These are phyloP conservation scores for Neoboletus magnificus DNA, from an alignment of 768 basidiomycete species.

Conservation along the genomic window DNA sequence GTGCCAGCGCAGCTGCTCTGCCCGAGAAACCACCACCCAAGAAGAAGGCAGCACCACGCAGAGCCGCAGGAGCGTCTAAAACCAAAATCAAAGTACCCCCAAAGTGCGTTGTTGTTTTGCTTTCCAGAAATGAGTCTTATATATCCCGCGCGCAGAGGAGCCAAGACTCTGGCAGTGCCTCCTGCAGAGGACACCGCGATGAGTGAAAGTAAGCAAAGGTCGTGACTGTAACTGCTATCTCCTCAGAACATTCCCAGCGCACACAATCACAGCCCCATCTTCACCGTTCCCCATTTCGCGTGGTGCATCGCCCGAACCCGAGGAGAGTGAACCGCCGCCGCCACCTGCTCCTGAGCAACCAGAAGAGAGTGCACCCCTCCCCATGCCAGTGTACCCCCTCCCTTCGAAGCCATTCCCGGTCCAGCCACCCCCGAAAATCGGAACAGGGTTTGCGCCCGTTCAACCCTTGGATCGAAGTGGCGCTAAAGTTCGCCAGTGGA, in stretches of 20 bases:
- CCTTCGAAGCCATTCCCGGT: constrained; percentile 84
- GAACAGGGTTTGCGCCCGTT: constrained; percentile 64
- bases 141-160: constrained; percentile 27
- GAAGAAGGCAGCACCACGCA: constrained; percentile 48
- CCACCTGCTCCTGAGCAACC: constrained; percentile 33
- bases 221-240: not conserved
- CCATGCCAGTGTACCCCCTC: constrained; percentile 67
- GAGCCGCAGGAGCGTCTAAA: constrained; percentile 38
- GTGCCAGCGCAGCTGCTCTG: constrained; percentile 8
- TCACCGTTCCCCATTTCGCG: constrained; percentile 50
- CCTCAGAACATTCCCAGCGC: constrained; percentile 37
- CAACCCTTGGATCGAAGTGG: constrained; percentile 63
- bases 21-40: constrained; percentile 41
- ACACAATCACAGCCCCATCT: constrained; percentile 69
- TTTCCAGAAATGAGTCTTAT: not conserved
- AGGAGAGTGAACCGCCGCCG: constrained; percentile 29
- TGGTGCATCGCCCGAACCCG: constrained; percentile 49
- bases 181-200: constrained; percentile 49
- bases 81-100: constrained; percentile 31
- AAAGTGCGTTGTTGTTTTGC: constrained; percentile 22
- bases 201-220: constrained; percentile 57
- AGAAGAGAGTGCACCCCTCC: constrained; percentile 49
- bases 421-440: constrained; percentile 74
- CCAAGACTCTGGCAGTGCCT: constrained; percentile 29
- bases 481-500: constrained; percentile 68